Conservation (phyloP, 2,329 filamentous ascomycete genomes). For the Alternaria brassicicola region DNA sequence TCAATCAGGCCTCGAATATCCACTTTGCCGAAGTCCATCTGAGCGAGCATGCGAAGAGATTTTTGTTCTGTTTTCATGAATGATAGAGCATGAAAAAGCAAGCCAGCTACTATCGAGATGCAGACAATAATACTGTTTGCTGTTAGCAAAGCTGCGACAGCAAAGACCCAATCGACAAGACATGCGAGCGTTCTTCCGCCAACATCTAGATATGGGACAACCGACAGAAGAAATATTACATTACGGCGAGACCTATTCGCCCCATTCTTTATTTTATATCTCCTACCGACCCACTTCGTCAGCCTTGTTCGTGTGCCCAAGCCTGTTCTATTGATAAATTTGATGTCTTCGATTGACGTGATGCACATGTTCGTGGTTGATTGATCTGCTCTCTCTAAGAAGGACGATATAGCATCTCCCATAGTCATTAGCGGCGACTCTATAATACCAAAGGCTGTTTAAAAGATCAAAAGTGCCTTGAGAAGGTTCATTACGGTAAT, state of each 20-base stretch:
- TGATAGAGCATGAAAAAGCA: no score
- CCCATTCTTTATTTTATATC: neutral
- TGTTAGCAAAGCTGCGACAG: no score
- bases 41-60: neutral
- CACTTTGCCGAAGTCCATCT: constrained; percentile 20
- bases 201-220: no score
- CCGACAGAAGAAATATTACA: no score
- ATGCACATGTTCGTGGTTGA: constrained; percentile 24
- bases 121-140: no score
- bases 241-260: no score
- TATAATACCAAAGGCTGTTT: constrained; percentile 12
- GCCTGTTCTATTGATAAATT: neutral
- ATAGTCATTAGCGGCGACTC: constrained; percentile 31
- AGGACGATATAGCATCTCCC: constrained; percentile 32
- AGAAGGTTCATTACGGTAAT: constrained; percentile 25
- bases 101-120: no score
- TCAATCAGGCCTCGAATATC: constrained; percentile 1
- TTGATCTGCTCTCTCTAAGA: constrained; percentile 18
- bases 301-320: neutral
- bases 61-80: no score
- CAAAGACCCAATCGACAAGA: no score
- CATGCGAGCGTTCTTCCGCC: no score
- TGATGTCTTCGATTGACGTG: constrained; percentile 7
- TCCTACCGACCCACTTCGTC: neutral
- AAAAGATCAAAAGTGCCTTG: constrained; percentile 30